Evolutionary conservation across 2,329 filamentous ascomycete genomes (phyloP), one percentile per base, ranked within the genome.

Genomic region (Fusarium denticulatum): DNA sequence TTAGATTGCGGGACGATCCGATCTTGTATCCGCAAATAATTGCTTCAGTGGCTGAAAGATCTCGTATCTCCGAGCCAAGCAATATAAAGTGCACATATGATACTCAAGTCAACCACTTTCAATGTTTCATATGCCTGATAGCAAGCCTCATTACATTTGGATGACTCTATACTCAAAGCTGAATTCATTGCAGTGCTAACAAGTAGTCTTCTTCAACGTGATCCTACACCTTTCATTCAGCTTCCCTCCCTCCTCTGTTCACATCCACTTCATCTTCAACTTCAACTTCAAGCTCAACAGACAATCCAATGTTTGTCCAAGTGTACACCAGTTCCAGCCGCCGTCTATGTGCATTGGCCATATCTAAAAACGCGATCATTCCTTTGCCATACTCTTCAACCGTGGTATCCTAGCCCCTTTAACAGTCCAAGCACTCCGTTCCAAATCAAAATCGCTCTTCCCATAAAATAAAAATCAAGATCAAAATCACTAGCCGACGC

Each of bases 401-500:
- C 40, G 47, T 63, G 60, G 71, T 68, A 70, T 61, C 42, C 58
- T 45, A 46, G 28, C 53, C 22, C 40, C 58, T 68, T 50, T 55
- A 56, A 50, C 34, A 73, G 53, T 45, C 67, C 62, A 50, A 60
- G 43, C 59, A 60, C 71, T 74, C 71, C 57, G 64, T 71, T 57
- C 60, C 64, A 74, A 74, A 74, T 74, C 71, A 69, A 64, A 72
- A 74, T 65, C 71, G 71, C 71, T 74, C 71, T 65, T 52, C 59
- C 67, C 64, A 47, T 60, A 43, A 74, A 73, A 73, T 72, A 59
- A 68, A 74, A 73, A 75, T 69, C 67, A 74, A 69, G 59, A 72
- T 58, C 43, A 72, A 74, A 73, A 73, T 61, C 72, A 74, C 49
- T 70, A 61, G 75, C 64, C 76, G 66, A 77, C 75, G 67, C 71